Evolutionary conservation across 495 filamentous ascomycete genomes (phyloP).

Genomic region (Oleoguttula mirabilis): DNA sequence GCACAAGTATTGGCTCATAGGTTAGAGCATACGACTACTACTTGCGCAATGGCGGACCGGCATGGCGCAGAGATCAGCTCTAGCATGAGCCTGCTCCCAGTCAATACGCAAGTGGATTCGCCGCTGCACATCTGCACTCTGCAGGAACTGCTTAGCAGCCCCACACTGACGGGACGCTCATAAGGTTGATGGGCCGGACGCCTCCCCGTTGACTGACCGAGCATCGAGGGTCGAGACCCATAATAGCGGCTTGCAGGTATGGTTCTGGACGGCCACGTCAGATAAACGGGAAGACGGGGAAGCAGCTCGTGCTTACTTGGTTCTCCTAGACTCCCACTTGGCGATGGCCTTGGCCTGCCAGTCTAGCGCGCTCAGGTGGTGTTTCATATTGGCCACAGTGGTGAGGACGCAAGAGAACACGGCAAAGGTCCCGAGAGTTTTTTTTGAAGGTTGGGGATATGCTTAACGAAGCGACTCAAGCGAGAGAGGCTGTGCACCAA

Average conservation of each 20-base stretch:
- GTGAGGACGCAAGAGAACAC: no score
- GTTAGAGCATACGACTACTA: neutral
- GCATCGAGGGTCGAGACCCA: no score
- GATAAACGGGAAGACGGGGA: no score
- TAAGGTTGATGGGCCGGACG: no score
- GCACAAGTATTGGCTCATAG: conserved; percentile 7
- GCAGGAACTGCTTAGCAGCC: conserved; percentile 15
- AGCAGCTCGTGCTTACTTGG: no score
- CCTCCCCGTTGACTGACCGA: no score
- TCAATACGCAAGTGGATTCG: conserved; percentile 10
- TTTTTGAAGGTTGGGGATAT: conserved; percentile 11
- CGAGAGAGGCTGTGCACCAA: conserved; percentile 18
- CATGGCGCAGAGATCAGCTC: conserved; percentile 12
- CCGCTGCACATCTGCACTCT: conserved; percentile 6
- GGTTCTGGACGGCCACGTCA: no score
- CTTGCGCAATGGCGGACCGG: conserved; percentile 7
- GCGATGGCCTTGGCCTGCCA: neutral
- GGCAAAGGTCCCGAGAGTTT: no score
- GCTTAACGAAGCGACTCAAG: conserved; percentile 22
- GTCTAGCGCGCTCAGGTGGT: neutral
- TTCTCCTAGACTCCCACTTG: no score
- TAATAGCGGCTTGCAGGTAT: no score
- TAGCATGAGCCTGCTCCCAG: conserved; percentile 1
- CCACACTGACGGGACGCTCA: conserved; percentile 6
- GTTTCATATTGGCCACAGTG: conserved; percentile 22